Conservation (phyloP, 75 land plant genomes). For the Selaginella moellendorffii region DNA sequence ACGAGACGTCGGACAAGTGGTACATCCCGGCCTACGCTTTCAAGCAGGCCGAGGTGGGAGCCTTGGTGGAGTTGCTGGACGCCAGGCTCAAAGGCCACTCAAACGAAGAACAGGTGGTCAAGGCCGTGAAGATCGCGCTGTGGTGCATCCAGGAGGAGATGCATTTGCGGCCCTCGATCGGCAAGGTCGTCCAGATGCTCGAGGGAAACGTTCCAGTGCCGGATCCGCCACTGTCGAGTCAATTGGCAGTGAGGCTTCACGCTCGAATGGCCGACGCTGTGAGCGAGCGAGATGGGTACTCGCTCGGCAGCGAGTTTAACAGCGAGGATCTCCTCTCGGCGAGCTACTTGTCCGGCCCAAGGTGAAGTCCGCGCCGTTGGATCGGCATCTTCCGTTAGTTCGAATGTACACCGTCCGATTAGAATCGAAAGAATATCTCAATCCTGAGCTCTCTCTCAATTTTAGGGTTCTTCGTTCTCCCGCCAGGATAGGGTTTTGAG, state of each 20-base stretch:
- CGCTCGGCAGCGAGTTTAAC: background rate
- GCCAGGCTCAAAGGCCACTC: background rate
- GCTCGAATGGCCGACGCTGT: background rate
- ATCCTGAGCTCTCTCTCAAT: too few species aligned
- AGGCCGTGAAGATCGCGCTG: background rate
- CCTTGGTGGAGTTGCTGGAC: background rate
- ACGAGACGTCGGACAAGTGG: background rate
- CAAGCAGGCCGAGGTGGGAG: background rate
- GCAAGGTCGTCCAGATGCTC: slow-evolving; percentile 3
- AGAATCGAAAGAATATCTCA: too few species aligned
- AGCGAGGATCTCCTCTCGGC: background rate
- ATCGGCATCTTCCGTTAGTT: too few species aligned
- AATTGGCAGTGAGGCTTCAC: background rate
- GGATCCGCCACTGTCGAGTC: slow-evolving; percentile 10
- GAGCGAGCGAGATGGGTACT: background rate
- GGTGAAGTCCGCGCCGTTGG: background rate
- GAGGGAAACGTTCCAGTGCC: slow-evolving; percentile 1
- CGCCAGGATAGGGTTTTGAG: background rate
- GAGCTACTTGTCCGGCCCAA: background rate
- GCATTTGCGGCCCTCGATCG: background rate
- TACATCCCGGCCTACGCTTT: background rate
- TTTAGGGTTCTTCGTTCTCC: too few species aligned
- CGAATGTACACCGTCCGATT: too few species aligned
- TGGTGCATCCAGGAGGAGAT: background rate
- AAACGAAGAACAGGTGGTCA: background rate